Base-by-base conservation (phyloP, 1,284 basidiomycete species). In the Mycena citricolor region DNA sequence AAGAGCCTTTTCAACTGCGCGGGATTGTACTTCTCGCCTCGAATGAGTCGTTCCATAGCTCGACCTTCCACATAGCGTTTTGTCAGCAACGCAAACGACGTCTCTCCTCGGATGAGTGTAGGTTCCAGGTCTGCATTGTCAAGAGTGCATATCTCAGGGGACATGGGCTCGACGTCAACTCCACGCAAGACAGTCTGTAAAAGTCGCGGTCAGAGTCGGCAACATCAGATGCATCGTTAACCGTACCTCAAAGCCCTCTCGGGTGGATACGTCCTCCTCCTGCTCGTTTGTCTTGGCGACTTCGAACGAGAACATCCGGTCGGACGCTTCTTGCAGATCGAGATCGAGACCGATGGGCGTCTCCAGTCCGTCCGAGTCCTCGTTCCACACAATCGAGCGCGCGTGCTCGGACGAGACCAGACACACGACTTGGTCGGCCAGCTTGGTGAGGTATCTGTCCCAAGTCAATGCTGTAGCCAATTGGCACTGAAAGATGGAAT, bases 221-320 rank as follows among this genome's bases (percentile, higher is more conserved):
- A 14, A 39, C 13, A 32, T 29, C 37, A 26, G 29, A 26, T 5
- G 8, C 23, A 12, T 16, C 11, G 6, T 6, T 12, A 40, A 22
- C 49, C 60, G 22, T 39, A 75, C 77, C 52, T 60, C 59, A 44
- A 78, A 77, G 0, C 74, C 78, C 2, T 61, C 54, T 3, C 64
- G 62, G 1, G 61, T 49, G 0, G 57, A 57, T 0, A 77, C 76
- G 10, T 65, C 63, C 49, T 82, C 79, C 39, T 79, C 76, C 48
- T 82, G 76, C 45, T 81, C 76, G 14, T 70, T 73, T 1, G 74
- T 77, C 54, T 80, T 76, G 0, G 69, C 61, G 0, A 83, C 80
- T 46, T 77, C 71, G 40, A 77, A 83, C 1, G 69, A 68, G 54
- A 76, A 77, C 35, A 80, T 55, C 8, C 78, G 62, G 37, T 74